Percentiles rank a stretch among this genome's conserved stretches.
These are phyloP conservation scores for Pholiota adiposa DNA, from an alignment of 1,284 basidiomycete genomes.

Conservation along the genomic window DNA sequence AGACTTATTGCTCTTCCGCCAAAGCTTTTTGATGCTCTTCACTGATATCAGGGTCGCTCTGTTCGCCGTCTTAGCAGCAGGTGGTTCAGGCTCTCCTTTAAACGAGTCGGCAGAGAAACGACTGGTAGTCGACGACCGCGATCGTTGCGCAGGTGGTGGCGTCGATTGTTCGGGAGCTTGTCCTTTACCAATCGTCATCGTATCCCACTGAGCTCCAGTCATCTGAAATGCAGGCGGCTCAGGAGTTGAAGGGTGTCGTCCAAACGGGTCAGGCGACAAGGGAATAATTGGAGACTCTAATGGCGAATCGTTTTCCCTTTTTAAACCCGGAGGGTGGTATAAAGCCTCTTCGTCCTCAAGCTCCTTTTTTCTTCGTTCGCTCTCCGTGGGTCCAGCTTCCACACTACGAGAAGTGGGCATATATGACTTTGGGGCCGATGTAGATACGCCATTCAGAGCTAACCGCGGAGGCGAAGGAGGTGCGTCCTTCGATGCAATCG, in stretches of 20 bases:
- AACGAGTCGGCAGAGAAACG: conserved; percentile 77
- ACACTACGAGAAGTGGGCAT: conserved; percentile 33
- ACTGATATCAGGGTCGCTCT: conserved; percentile 60
- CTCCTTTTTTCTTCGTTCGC: conserved; percentile 54
- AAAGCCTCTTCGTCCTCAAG: conserved; percentile 50
- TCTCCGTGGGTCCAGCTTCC: conserved; percentile 48
- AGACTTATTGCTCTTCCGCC: conserved; percentile 70
- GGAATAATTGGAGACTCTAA: conserved; percentile 61
- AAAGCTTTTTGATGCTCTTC: conserved; percentile 71
- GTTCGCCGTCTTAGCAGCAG: conserved; percentile 30
- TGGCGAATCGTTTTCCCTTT: conserved; percentile 27
- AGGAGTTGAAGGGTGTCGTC: conserved; percentile 61
- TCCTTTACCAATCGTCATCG: conserved; percentile 28
- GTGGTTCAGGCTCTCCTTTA: conserved; percentile 42
- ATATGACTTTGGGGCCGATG: conserved; percentile 56
- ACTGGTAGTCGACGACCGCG: conserved; percentile 48
- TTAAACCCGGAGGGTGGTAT: conserved; percentile 44
- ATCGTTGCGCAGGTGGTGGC: conserved; percentile 13
- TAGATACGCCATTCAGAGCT: conserved; percentile 70
- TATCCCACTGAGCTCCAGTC: conserved; percentile 43
- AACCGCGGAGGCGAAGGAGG: conserved; percentile 60
- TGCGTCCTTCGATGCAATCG: conserved; percentile 22
- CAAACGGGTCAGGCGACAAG: conserved; percentile 79
- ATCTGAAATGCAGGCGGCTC: conserved; percentile 34
- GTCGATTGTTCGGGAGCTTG: conserved; percentile 10